Evolutionary conservation across 495 filamentous ascomycete genomes (phyloP).

Genomic region (Mytilinidion resinicola): DNA sequence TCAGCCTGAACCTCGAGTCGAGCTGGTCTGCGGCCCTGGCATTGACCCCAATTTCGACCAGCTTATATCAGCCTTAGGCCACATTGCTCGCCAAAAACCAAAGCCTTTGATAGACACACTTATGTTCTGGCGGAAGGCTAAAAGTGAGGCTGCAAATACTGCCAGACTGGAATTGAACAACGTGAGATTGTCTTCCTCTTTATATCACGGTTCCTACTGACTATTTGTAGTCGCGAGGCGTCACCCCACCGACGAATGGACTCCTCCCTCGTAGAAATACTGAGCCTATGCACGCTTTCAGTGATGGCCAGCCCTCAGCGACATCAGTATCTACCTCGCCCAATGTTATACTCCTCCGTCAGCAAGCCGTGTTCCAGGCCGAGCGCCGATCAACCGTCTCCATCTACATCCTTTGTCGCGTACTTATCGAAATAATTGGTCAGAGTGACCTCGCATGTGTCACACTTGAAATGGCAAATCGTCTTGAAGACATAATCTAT

Average conservation of each 20-base stretch:
- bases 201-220: background rate
- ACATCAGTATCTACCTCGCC: slow-evolving; percentile 4
- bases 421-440: slow-evolving; percentile 86
- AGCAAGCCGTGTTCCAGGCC: slow-evolving; percentile 64
- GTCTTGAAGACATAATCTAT: slow-evolving; percentile 90
- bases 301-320: slow-evolving; percentile 9
- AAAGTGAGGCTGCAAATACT: slow-evolving; percentile 73
- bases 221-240: slow-evolving; percentile 16
- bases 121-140: slow-evolving; percentile 94
- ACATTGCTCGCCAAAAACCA: slow-evolving; percentile 88
- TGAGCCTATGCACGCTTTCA: slow-evolving; percentile 18
- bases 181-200: slow-evolving; percentile 35
- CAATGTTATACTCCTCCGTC: slow-evolving; percentile 27
- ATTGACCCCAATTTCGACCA: slow-evolving; percentile 91
- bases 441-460: slow-evolving; percentile 79
- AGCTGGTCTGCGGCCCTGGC: slow-evolving; percentile 81
- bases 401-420: slow-evolving; percentile 89
- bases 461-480: slow-evolving; percentile 80
- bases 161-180: slow-evolving; percentile 59
- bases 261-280: slow-evolving; percentile 25
- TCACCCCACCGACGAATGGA: slow-evolving; percentile 18
- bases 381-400: slow-evolving; percentile 87
- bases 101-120: slow-evolving; percentile 94
- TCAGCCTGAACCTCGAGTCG: slow-evolving; percentile 72
- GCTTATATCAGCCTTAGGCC: slow-evolving; percentile 83